Evolutionary conservation across 2,329 filamentous ascomycete species (phyloP).

Genomic region (Trichophyton schoenleinii): DNA sequence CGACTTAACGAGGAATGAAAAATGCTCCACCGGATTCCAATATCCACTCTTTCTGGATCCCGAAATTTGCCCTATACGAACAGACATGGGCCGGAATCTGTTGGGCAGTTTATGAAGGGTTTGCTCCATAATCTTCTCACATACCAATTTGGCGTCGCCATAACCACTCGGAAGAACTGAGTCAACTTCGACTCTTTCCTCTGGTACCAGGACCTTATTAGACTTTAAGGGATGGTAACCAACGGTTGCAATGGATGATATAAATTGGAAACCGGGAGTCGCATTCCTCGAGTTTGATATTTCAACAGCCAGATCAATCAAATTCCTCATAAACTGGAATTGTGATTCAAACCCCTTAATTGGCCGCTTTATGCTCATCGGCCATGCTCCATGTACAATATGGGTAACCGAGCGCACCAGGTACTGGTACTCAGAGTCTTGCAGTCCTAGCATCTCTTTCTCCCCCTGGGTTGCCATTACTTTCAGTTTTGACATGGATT

Average conservation of each 20-base stretch:
- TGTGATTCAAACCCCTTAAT: slow-evolving; percentile 40
- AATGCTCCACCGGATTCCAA: slow-evolving; percentile 45
- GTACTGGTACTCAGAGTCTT: slow-evolving; percentile 24
- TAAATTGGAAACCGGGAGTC: slow-evolving; percentile 28
- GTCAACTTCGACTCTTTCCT: slow-evolving; percentile 31
- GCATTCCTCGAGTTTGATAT: slow-evolving; percentile 15
- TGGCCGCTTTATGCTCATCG: slow-evolving; percentile 42
- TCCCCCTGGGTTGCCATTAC: slow-evolving; percentile 41
- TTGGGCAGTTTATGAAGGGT: slow-evolving; percentile 35
- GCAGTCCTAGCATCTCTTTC: slow-evolving; percentile 38
- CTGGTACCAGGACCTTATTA: slow-evolving; percentile 27
- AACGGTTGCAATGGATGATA: slow-evolving; percentile 34
- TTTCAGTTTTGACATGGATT: slow-evolving; percentile 25
- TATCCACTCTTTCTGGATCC: slow-evolving; percentile 39
- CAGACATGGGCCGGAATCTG: slow-evolving; percentile 33
- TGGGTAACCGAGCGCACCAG: slow-evolving; percentile 36
- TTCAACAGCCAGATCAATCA: slow-evolving; percentile 36
- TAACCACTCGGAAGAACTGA: slow-evolving; percentile 38
- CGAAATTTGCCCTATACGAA: slow-evolving; percentile 42
- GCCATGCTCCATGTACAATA: slow-evolving; percentile 44
- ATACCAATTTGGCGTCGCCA: slow-evolving; percentile 41
- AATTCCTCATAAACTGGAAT: slow-evolving; percentile 39
- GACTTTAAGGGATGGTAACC: slow-evolving; percentile 21
- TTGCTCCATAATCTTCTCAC: slow-evolving; percentile 39
- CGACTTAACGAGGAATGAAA: slow-evolving; percentile 40